A percentile compares a stretch with the other conserved stretches of the same genome.
These are phyloP conservation scores for Pseudoscleropodium purum DNA, from an alignment of 225 moss, liverwort and hornwort genomes.

Conservation along the genomic window DNA sequence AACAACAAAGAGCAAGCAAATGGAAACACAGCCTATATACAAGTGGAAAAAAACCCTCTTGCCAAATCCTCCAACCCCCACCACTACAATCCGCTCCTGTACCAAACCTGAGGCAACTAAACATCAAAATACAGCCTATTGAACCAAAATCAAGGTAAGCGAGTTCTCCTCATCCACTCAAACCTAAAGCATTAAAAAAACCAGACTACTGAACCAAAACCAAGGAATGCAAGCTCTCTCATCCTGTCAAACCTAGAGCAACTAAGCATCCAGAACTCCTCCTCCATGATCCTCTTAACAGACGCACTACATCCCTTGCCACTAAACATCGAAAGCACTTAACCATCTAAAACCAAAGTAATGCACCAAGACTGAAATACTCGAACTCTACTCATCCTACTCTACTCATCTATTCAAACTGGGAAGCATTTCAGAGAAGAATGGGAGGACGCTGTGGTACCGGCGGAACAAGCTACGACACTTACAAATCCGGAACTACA, in stretches of 20 bases:
- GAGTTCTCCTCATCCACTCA: not conserved
- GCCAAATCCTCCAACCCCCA: not conserved
- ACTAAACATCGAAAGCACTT: not conserved
- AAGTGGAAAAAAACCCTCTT: not conserved
- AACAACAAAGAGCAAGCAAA: not conserved
- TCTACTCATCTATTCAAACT: not conserved
- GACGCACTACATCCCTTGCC: not conserved
- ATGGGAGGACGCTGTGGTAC: not conserved
- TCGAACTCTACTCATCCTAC: not conserved
- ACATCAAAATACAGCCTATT: not conserved
- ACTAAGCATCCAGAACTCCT: not conserved
- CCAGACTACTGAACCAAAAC: no score
- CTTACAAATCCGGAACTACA: not conserved
- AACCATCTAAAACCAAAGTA: not conserved
- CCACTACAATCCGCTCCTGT: not conserved
- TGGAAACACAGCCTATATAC: not conserved
- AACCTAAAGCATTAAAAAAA: not conserved
- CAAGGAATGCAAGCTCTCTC: no score
- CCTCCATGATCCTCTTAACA: not conserved
- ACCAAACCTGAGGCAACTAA: not conserved
- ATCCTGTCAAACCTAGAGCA: no score
- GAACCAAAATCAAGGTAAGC: not conserved
- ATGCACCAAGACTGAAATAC: not conserved
- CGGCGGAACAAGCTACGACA: not conserved
- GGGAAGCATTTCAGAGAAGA: not conserved